Evolutionary conservation across 805 yeast genomes (phyloP), one percentile per base, ranked within the genome.

Genomic region (Cyberlindnera lachancei): DNA sequence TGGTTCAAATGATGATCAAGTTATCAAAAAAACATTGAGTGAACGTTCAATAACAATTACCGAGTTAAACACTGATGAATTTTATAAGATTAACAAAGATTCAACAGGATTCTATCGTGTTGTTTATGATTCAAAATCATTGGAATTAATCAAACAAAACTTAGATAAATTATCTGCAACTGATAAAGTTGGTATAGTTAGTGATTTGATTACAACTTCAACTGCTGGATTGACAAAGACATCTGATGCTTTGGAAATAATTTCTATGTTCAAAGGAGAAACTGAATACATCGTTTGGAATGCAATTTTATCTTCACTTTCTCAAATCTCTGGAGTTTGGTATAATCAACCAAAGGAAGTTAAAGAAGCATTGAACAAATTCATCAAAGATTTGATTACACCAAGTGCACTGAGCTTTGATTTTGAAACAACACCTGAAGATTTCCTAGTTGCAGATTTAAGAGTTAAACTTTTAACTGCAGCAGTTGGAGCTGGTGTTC

Each of bases 101-200:
- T 82, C 73, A 52, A 64, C 77, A n/a, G 88, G 90, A 43, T 70
- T 83, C 36, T 83, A 73, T 58, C 70, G 87, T 46, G 79, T 85
- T 33, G 74, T 76, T 27, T 83, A 83, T 54, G 64, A 79, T 19
- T 64, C 73, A 18, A 72, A 66, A 21, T 70, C 85, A 46, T 71
- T 85, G 70, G 58, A 64, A 28, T 68, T 73, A 47, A 66, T 82
- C 42, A 82, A 82, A 33, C 48, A 67, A 29, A 71, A 70, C 17
- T 68, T 69, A 39, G 70, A 66, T 30, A 64, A 65, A 44, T 64
- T 83, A 40, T 64, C 84, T 9, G 73, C 75, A 16, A 79, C 78
- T 48, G 94, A 83, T 54, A 73, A 83, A 53, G 73, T 77, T 36
- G 90, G 88, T 25, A 65, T 80, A 41, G 78, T 82, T 24, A 76